Base-by-base conservation (phyloP, 2,329 filamentous ascomycete genomes). In the Neonectria neomacrospora region DNA sequence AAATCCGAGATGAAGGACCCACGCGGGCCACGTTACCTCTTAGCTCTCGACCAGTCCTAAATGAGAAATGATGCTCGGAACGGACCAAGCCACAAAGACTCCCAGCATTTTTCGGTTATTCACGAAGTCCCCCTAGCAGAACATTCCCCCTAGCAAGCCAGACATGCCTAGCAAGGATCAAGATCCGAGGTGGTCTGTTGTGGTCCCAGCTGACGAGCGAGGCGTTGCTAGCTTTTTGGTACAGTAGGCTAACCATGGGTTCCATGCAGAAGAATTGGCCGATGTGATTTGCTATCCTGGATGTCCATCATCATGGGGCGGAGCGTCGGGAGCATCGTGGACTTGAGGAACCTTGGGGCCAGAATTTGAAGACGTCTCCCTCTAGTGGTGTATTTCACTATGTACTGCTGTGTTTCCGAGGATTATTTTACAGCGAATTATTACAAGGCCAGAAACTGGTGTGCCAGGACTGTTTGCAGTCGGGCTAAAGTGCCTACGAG, bases 401-500 rank as follows among this genome's bases (percentile, higher is more conserved):
- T 47, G 22, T 47, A 47, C 44, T 47, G 11, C n/a, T 47, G 14
- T 47, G 22, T 47, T 14, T 47, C 44, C 16, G 16, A 16, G 23
- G 11, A 47, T n/a, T 47, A 47, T 28, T 26, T 26, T 47, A 47
- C 22, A 28, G 44, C 9, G 16, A 28, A 47, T 26, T 47, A 47
- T 28, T 28, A 28, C 14, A 26, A 23, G 7, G 14, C 44, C 23
- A 1, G 34, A 8, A 7, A 16, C 1, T 28, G 12, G 12, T 18
- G 4, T 30, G 44, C 6, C 20, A 28, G 41, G 18, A 14, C 18
- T 50, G 20, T 10, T 28, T 18, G 44, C 22, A 50, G 32, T 22
- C 23, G 28, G 11, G n/a, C 18, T 34, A 20, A 26, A 8, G 14
- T 14, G 20, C 30, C 54, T 51, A 65, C 26, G 68, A 56, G 6